These are phyloP conservation scores for Schizosaccharomyces lindneri DNA, from an alignment of 805 yeast genomes.

Conservation along the genomic window DNA sequence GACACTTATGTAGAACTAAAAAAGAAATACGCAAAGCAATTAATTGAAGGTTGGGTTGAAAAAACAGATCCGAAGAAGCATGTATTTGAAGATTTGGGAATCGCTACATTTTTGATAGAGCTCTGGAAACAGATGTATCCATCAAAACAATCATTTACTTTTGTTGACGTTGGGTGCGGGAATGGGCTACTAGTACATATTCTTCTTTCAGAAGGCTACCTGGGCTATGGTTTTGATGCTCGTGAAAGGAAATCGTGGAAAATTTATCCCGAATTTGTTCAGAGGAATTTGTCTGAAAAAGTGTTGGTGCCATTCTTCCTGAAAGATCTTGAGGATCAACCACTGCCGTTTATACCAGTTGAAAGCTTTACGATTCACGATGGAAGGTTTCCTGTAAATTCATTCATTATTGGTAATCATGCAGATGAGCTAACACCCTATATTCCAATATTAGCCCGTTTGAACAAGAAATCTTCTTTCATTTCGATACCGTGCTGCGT, in stretches of 20 bases:
- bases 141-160: conserved; percentile 25
- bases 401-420: conserved; percentile 81
- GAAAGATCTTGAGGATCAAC: background rate
- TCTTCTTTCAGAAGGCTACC: conserved; percentile 51
- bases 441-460: conserved; percentile 50
- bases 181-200: conserved; percentile 69
- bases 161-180: conserved; percentile 85
- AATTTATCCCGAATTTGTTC: conserved; percentile 42
- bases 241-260: conserved; percentile 73
- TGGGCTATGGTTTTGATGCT: conserved; percentile 74
- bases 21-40: conserved; percentile 47
- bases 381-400: conserved; percentile 28
- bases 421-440: conserved; percentile 88
- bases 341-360: too few relatives aligned
- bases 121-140: conserved; percentile 28
- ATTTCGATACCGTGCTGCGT: conserved; percentile 91
- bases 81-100: conserved; percentile 86
- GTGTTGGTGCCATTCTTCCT: conserved; percentile 41
- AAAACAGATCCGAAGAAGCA: conserved; percentile 86
- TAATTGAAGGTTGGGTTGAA: conserved; percentile 76
- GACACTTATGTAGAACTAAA: conserved; percentile 57
- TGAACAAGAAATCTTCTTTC: conserved; percentile 25
- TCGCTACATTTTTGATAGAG: conserved; percentile 80
- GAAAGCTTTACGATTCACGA: conserved; percentile 3
- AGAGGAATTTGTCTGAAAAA: conserved; percentile 37